A percentile compares a stretch with the other conserved stretches of the same genome.
Evolutionary conservation across 202 grass and related monocot species (phyloP).

Genomic region (Saccharum hybrid): DNA sequence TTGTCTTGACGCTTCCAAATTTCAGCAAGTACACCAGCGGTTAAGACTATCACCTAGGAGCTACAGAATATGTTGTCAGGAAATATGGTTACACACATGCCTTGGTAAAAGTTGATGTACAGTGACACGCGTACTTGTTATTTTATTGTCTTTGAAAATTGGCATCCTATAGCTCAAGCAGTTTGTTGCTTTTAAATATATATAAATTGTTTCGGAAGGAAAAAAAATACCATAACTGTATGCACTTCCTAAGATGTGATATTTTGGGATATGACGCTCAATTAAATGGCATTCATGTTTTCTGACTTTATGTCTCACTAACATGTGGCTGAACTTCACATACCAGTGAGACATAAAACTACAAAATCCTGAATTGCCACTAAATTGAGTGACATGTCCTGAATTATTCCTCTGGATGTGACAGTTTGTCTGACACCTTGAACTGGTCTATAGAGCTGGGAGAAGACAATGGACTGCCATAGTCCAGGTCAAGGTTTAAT

Average conservation of each 20-base stretch:
- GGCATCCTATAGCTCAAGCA: neutral
- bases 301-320: neutral
- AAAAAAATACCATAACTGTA: neutral
- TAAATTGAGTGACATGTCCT: conserved; percentile 13
- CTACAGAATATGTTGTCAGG: neutral
- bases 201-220: neutral
- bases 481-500: conserved; percentile 95
- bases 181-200: neutral
- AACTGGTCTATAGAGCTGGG: conserved; percentile 76
- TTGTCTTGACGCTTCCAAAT: conserved; percentile 12
- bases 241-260: neutral
- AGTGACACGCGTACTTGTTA: neutral
- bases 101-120: neutral
- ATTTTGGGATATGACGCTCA: neutral
- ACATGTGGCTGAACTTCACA: neutral
- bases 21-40: neutral
- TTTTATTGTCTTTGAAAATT: neutral
- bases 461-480: conserved; percentile 99
- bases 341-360: neutral
- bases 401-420: neutral
- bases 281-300: neutral
- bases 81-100: conserved; percentile 1
- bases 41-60: neutral
- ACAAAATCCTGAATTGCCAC: neutral
- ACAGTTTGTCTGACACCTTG: conserved; percentile 30